Percentiles rank a stretch among this genome's conserved stretches.
Evolutionary conservation across 2,329 filamentous ascomycete species (phyloP).

Genomic region (Monilinia aucupariae): DNA sequence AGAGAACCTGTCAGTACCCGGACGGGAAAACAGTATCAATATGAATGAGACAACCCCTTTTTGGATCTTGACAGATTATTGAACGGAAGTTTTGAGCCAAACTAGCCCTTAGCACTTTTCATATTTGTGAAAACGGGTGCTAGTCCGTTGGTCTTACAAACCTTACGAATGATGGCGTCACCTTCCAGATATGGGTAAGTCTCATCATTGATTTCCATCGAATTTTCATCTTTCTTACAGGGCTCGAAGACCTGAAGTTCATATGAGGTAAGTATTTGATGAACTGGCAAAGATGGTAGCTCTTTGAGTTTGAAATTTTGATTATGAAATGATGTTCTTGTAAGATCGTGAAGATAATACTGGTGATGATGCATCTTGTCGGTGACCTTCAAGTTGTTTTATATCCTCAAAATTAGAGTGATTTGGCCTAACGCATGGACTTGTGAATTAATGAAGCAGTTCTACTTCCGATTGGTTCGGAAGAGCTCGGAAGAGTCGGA

Average conservation of each 20-base stretch:
- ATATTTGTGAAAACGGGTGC: constrained; percentile 50
- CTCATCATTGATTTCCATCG: constrained; percentile 42
- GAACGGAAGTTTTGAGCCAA: too few relatives aligned
- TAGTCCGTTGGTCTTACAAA: constrained; percentile 42
- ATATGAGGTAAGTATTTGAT: constrained; percentile 28
- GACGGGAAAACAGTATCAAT: background rate
- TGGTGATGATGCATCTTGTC: background rate
- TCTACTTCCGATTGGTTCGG: background rate
- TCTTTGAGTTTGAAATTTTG: constrained; percentile 6
- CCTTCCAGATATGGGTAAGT: constrained; percentile 44
- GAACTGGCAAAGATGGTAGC: background rate
- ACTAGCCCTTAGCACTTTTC: constrained; percentile 37
- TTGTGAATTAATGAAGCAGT: background rate
- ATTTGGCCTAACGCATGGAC: background rate
- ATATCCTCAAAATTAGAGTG: background rate
- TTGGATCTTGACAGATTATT: too few relatives aligned
- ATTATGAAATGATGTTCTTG: background rate
- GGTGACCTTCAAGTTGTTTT: background rate
- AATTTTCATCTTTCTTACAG: constrained; percentile 40
- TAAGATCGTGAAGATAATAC: too few relatives aligned
- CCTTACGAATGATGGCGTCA: constrained; percentile 43
- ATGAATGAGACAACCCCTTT: background rate
- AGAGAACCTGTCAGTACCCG: background rate
- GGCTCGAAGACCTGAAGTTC: constrained; percentile 42
- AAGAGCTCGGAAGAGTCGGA: background rate